Base-by-base conservation (phyloP, 1,284 basidiomycete genomes). In the Thelephora terrestris region DNA sequence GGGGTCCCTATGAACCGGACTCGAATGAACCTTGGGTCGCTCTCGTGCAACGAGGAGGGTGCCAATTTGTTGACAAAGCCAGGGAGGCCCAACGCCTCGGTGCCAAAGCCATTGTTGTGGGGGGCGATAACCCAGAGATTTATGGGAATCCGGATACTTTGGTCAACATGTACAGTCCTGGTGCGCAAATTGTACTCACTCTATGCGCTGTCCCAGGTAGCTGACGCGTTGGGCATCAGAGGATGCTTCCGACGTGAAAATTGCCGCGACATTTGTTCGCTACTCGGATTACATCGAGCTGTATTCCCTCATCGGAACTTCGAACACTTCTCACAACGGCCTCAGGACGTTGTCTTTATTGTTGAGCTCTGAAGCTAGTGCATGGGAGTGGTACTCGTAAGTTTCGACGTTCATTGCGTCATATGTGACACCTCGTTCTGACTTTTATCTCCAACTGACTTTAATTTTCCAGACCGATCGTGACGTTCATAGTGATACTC, bases 101-200 rank as follows among this genome's bases (percentile, higher is more conserved):
- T n/a, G 91, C 91, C 1, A 77, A 73, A 53, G 91, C 84, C 1
- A 83, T 93, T 23, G 79, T 95, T n/a, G 88, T 96, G 1, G 92
- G 91, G 39, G 91, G 92, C 44, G 74, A 82, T 55, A 75, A 83
- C 58, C 79, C 80, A 29, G 71, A 70, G 18, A 55, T 72, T 43
- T 79, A 79, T 10, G 79, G 85, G 4, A 75, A 76, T 57, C 79
- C 88, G 16, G 85, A 90, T 58, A 75, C 76, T n/a, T 70, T 93
- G 51, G 77, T 93, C 38, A 92, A 88, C 52, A 93, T 94, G 91
- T 92, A 85, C 65, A 88, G 85, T 61, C 86, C 86, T 64, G 81
- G 85, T 86, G 55, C 47, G 75, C 62, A 18, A 27, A 37, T 42
- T 34, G n/a, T 12, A 24, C 24, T 37, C 43, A 6, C 32, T 29